Evolutionary conservation across 192 early-diverging fungal species (phyloP).

Genomic region (Gaertneriomyces sp.): DNA sequence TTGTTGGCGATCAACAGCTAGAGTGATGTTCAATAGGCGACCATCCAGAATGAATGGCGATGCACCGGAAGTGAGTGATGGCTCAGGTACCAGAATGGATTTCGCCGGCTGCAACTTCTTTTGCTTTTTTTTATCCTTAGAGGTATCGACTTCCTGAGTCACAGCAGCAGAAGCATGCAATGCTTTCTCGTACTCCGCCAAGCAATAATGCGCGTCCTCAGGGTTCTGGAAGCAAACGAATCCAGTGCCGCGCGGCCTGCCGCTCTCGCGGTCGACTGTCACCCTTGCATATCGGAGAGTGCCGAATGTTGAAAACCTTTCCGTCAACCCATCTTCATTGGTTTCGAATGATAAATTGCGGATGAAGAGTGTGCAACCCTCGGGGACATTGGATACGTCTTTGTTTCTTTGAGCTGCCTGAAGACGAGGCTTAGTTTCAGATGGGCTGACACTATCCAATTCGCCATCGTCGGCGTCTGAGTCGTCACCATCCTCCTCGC

Average conservation of each 20-base stretch:
- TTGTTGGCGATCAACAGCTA: slow-evolving; percentile 71
- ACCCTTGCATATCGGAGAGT: slow-evolving; percentile 75
- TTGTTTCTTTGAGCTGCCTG: too few relatives aligned
- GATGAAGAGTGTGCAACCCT: slow-evolving; percentile 78
- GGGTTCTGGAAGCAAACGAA: slow-evolving; percentile 83
- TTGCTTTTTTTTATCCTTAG: slow-evolving; percentile 48
- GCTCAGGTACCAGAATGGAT: slow-evolving; percentile 63
- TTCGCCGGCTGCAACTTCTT: slow-evolving; percentile 57
- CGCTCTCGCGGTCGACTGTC: slow-evolving; percentile 78
- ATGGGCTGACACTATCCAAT: too few relatives aligned
- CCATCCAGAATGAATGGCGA: slow-evolving; percentile 73
- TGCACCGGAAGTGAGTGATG: slow-evolving; percentile 49
- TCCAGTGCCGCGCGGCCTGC: slow-evolving; percentile 86
- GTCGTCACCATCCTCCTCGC: slow-evolving; percentile 15
- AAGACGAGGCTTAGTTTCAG: too few relatives aligned
- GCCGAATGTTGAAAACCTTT: slow-evolving; percentile 65
- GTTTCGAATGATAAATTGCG: slow-evolving; percentile 91
- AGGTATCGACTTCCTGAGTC: slow-evolving; percentile 22
- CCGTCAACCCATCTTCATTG: slow-evolving; percentile 70
- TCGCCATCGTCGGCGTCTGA: too few relatives aligned
- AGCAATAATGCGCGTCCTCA: slow-evolving; percentile 69
- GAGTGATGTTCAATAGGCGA: slow-evolving; percentile 74
- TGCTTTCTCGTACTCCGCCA: slow-evolving; percentile 67
- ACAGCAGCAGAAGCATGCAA: slow-evolving; percentile 48
- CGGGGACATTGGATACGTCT: slow-evolving; percentile 14